Base-by-base conservation (phyloP, 495 filamentous ascomycete genomes). In the Lindgomyces ingoldianus region DNA sequence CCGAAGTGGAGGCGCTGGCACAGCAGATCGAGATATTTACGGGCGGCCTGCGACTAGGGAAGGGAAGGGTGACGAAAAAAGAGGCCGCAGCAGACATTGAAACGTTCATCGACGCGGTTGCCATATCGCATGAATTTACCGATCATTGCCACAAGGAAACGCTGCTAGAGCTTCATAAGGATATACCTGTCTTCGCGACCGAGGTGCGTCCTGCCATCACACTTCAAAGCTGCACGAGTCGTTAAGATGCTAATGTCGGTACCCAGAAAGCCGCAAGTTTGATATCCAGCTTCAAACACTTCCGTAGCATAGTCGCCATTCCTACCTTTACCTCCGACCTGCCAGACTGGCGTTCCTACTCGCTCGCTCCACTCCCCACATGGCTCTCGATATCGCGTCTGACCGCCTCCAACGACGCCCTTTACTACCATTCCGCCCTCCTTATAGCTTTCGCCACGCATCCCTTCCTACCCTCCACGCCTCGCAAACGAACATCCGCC, bases 111-210 rank as follows among this genome's bases (percentile, higher is more conserved):
- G 83, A 85, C 67, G 74, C 69, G 8, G 79, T 84, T 0, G 71
- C 75, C 44, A 74, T 84, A 29, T 76, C 70, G 26, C 81, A 85
- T 65, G 83, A 86, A 68, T 85, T 85, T 55, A 84, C 82, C 8
- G 82, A 85, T 69, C 83, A 85, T 71, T 84, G 81, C 67, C 82
- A 85, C 60, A 72, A 78, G 57, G 71, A 76, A 8, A 85, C 83
- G 25, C 75, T 85, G 10, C 67, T 79, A 46, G 76, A 83, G 53
- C 65, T 85, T 12, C 60, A 77, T n/a, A 48, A 70, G 6, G 60
- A 73, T 39, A 77, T 80, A 6, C 83, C 83, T 0, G 73, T 83
- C 2, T 77, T 84, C 50, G 81, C 82, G 22, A 77, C 80, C 4
- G 67, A 65, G 51, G 73, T 73, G 53, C 27, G 66, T 14, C 19